Evolutionary conservation across 768 basidiomycete genomes (phyloP), one percentile per base, ranked within the genome.

Genomic region (Kwoniella mangroviensis): DNA sequence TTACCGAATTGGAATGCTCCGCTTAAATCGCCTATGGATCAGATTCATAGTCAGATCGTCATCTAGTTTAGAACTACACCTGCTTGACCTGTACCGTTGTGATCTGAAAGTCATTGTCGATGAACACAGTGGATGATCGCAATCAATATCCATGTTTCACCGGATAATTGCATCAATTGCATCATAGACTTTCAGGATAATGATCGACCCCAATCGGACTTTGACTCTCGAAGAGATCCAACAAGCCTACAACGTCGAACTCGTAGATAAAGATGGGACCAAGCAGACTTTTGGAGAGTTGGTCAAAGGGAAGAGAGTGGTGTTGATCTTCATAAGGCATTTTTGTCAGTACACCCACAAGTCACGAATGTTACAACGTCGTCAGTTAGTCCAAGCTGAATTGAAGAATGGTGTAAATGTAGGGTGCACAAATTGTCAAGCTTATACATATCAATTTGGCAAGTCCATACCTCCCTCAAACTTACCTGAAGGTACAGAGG

Each of bases 341-440:
- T 71, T 71, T 53, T 74, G 73, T 74, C 52, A 68, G 73, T 69
- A 34, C 4, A 34, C 34, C 34, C 34, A 34, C 34, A 34, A 6
- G 34, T 34, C 34, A 34, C 34, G 9, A 34, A 34, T 34, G 9
- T 34, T 34, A 7, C 34, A 34, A 34, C 34, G 34, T 34, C 34
- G 34, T 34, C 34, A 10, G 21, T 21, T 34, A 21, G 11, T 45
- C n/a, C n/a, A n/a, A 34, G 45, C 12, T 21, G 11, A 24, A 53
- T 22, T 21, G 40, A 4, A 15, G 21, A 42, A 15, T 19, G 13
- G 40, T 11, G 11, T 42, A 45, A 11, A 51, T 49, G 61, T 63
- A 78, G 76, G 74, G 76, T 78, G 76, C 60, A 63, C 61, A 1
- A 75, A 67, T 42, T 78, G 76, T 68, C 74, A 78, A 60, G 65